Percentiles rank a stretch among this genome's conserved stretches.
Evolutionary conservation across 306 rosid species (phyloP).

Genomic region (Cucurbita pepo): DNA sequence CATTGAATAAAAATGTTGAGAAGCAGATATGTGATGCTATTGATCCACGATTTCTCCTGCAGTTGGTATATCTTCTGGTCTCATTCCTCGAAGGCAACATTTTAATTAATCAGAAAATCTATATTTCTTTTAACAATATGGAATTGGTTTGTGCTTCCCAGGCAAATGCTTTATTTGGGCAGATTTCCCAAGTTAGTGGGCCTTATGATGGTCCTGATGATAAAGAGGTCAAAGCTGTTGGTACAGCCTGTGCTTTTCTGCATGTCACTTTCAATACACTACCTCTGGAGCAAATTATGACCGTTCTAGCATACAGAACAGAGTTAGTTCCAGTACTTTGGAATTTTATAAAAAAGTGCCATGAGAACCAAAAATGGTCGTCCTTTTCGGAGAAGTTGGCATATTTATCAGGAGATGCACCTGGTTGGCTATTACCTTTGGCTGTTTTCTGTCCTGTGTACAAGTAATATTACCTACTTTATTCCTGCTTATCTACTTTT

Average conservation of each 20-base stretch:
- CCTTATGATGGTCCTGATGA: conserved; percentile 39
- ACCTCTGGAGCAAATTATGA: conserved; percentile 81
- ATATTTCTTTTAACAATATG: conserved; percentile 3
- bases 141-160: conserved; percentile 16
- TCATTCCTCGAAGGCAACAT: not conserved
- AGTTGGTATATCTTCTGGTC: conserved; percentile 40
- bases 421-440: conserved; percentile 93
- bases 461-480: conserved; percentile 43
- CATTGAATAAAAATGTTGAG: conserved; percentile 49
- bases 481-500: not conserved
- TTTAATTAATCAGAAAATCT: conserved; percentile 1
- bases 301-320: conserved; percentile 86
- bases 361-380: conserved; percentile 71
- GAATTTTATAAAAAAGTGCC: conserved; percentile 86
- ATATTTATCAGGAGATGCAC: conserved; percentile 72
- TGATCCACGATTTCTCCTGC: conserved; percentile 73
- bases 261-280: conserved; percentile 67
- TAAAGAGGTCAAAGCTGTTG: conserved; percentile 73
- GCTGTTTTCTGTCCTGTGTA: conserved; percentile 95
- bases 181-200: conserved; percentile 35
- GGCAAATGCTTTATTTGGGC: conserved; percentile 72
- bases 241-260: conserved; percentile 81
- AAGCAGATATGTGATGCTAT: conserved; percentile 66
- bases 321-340: conserved; percentile 89
- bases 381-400: conserved; percentile 57